Base-by-base conservation (phyloP, 306 rosid species). In the Prunus salicina region DNA sequence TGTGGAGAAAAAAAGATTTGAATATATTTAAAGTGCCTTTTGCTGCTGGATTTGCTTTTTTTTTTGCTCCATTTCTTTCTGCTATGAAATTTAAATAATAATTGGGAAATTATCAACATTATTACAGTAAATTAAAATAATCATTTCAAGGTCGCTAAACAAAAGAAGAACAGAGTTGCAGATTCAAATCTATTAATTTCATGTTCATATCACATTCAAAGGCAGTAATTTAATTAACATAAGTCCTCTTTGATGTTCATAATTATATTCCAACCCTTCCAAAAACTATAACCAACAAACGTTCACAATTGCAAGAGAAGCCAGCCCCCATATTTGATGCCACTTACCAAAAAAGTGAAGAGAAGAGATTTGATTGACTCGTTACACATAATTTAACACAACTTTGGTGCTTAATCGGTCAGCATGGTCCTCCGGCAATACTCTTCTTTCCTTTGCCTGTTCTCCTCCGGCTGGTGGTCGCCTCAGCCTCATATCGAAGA, bases 361-460 rank as follows among this genome's bases (percentile, higher is more conserved):
- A 11, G n/a, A 19, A 16, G 12, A 6, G 20, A 38, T 38, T 61
- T 64, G 50, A 64, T 64, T 19, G n/a, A 11, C 69, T 64, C 34
- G 27, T 64, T 63, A 63, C 67, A 63, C 14, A 16, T 30, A 63
- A 63, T 63, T 11, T 30, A 20, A 56, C 5, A 63, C 16, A 30
- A 63, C 67, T 63, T 63, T 2, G 20, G 20, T 28, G 11, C 43
- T 63, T 45, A 30, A 28, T 30, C 6, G 46, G 46, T 76, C 79
- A 20, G 61, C 72, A 4, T 8, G 50, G 50, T 32, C 50, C 49
- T 34, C 6, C 49, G 3, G 8, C 67, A 14, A 15, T 13, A 46
- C 9, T 76, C 74, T 83, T 88, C 81, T 84, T 88, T 62, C 88
- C 89, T 80, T 85, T 89, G 19, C 82, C 88, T 76, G 86, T 85